phyloP scores from a whole-genome alignment of 2,329 filamentous ascomycete species.

The Talaromyces marneffei region DNA sequence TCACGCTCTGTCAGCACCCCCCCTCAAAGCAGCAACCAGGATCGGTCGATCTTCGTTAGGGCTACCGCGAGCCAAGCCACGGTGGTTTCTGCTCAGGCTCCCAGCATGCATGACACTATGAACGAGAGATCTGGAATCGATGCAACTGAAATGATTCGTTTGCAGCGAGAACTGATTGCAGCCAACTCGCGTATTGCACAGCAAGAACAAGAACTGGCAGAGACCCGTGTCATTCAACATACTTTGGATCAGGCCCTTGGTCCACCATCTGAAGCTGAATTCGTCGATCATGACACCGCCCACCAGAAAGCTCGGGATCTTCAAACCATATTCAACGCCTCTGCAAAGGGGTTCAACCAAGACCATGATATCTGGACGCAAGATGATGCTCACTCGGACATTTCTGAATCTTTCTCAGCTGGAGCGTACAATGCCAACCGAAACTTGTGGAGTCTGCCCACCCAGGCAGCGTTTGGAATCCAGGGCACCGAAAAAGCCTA shows the following conservation, averaged over 20 bases:
- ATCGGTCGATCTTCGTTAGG: constrained; percentile 7
- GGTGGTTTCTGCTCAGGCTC: not conserved
- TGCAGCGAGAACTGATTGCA: constrained; percentile 53
- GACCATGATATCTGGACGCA: constrained; percentile 41
- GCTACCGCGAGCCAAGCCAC: constrained; percentile 18
- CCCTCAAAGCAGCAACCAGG: constrained; percentile 17
- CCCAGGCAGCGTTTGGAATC: constrained; percentile 23
- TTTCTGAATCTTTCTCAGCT: constrained; percentile 38
- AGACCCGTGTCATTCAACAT: constrained; percentile 55
- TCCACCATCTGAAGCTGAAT: constrained; percentile 49
- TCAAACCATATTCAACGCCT: constrained; percentile 50
- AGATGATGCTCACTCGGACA: constrained; percentile 42
- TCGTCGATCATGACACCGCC: constrained; percentile 42
- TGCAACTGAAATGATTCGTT: constrained; percentile 47
- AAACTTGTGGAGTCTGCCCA: constrained; percentile 26
- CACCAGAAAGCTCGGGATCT: constrained; percentile 48
- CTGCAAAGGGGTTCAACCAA: constrained; percentile 39
- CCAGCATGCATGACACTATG: not conserved
- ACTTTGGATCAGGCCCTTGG: constrained; percentile 56
- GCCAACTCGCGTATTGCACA: constrained; percentile 54
- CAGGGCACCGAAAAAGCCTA: constrained; percentile 26
- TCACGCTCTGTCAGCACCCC: constrained; percentile 31
- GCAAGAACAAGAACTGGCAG: constrained; percentile 57
- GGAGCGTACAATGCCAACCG: constrained; percentile 38
- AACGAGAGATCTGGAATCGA: constrained; percentile 25